A percentile compares a stretch with the other conserved stretches of the same genome.
phyloP scores from a whole-genome alignment of 2,329 filamentous ascomycete genomes.

The Fusarium circinatum region DNA sequence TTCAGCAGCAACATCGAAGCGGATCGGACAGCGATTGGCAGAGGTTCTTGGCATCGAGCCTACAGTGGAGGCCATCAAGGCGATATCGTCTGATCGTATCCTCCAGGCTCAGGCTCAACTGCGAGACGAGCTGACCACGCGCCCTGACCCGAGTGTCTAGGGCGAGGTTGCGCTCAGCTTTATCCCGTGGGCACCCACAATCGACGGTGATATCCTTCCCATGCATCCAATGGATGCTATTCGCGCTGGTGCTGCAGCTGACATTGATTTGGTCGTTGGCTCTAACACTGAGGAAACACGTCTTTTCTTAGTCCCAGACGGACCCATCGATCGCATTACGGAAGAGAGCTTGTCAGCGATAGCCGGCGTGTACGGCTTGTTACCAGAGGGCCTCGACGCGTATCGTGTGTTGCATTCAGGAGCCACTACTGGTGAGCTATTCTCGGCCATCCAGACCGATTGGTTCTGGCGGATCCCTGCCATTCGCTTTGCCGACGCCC shows the following conservation, averaged over 20 bases:
- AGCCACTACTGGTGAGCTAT: background rate
- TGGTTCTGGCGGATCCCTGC: background rate
- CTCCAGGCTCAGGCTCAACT: background rate
- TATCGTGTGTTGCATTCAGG: background rate
- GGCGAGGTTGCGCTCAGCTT: background rate
- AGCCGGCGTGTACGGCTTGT: background rate
- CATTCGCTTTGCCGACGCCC: background rate
- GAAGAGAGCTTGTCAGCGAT: accelerated
- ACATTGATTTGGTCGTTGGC: background rate
- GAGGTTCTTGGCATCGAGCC: background rate
- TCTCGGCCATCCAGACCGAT: background rate
- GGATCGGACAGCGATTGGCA: background rate
- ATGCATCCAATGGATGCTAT: background rate
- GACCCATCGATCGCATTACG: background rate
- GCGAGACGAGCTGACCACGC: background rate
- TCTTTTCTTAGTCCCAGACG: background rate
- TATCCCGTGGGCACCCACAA: background rate
- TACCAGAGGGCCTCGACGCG: background rate
- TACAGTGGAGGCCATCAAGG: background rate
- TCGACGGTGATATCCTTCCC: background rate
- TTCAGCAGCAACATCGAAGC: background rate
- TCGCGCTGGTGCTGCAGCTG: background rate
- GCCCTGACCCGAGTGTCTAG: background rate
- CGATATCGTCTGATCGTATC: background rate
- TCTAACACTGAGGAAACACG: background rate